These are phyloP conservation scores for Xylaria sp. DNA, from an alignment of 2,329 filamentous ascomycete species.

Conservation along the genomic window DNA sequence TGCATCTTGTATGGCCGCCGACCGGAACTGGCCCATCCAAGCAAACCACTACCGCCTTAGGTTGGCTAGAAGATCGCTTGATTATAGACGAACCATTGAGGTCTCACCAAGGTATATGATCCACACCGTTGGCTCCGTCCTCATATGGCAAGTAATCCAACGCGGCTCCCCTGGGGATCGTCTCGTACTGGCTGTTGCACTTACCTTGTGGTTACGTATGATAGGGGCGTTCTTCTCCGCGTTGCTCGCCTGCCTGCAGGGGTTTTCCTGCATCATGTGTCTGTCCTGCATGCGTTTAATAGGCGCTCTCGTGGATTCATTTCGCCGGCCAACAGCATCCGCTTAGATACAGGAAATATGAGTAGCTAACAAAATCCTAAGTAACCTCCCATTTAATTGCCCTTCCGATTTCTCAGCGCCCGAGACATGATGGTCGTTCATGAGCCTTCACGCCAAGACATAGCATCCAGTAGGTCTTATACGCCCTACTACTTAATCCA, in stretches of 20 bases:
- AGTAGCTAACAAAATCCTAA: constrained; percentile 8
- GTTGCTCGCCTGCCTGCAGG: not conserved
- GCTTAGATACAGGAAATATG: not conserved
- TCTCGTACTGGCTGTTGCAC: not conserved
- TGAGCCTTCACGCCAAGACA: not conserved
- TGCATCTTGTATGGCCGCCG: too few relatives aligned
- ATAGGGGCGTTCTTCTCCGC: constrained; percentile 1
- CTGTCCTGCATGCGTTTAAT: constrained; percentile 2
- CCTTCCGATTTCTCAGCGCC: not conserved
- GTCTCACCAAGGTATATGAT: not conserved
- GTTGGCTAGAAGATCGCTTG: not conserved
- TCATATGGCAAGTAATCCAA: not conserved
- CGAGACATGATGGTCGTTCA: not conserved
- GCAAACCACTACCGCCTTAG: not conserved
- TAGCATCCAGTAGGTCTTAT: not conserved
- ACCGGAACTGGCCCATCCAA: too few relatives aligned
- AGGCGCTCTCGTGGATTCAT: constrained; percentile 1
- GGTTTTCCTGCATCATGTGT: constrained; percentile 14
- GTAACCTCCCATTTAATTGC: not conserved
- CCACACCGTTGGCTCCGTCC: not conserved
- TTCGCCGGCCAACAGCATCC: constrained; percentile 6
- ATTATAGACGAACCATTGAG: not conserved
- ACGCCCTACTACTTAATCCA: not conserved
- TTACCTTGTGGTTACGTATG: constrained; percentile 1
- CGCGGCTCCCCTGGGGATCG: constrained; percentile 8